Evolutionary conservation across 768 basidiomycete genomes (phyloP).

Genomic region (Suillus clintonianus): DNA sequence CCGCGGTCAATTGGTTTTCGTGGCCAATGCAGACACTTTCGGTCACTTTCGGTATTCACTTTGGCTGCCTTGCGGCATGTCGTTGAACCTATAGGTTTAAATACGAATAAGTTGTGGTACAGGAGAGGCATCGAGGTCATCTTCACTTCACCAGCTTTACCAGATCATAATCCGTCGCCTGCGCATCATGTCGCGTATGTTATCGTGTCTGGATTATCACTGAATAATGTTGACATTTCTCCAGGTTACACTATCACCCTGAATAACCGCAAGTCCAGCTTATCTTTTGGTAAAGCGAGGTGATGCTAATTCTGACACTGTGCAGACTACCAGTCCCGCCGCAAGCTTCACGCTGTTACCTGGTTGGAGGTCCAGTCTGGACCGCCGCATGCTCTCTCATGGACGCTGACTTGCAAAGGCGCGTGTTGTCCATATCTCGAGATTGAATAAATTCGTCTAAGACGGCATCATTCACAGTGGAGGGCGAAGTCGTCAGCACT

Average conservation of each 20-base stretch:
- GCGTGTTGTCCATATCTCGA: constrained; percentile 15
- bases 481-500: constrained; percentile 47
- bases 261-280: constrained; percentile 48
- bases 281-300: neutral
- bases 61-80: neutral
- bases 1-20: neutral
- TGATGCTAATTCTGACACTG: neutral
- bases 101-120: constrained; percentile 1
- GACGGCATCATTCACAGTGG: constrained; percentile 37
- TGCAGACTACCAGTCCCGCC: constrained; percentile 40
- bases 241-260: constrained; percentile 35
- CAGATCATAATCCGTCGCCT: neutral
- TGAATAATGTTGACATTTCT: constrained; percentile 10
- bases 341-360: constrained; percentile 34
- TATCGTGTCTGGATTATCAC: neutral
- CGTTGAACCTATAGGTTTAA: constrained; percentile 17
- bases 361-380: constrained; percentile 46
- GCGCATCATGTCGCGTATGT: constrained; percentile 11
- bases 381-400: constrained; percentile 41
- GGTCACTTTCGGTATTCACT: neutral
- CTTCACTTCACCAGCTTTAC: neutral
- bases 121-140: neutral
- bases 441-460: neutral
- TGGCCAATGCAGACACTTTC: neutral
- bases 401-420: constrained; percentile 65